Evolutionary conservation across 2,329 filamentous ascomycete genomes (phyloP).

Genomic region (Periconia digitata): DNA sequence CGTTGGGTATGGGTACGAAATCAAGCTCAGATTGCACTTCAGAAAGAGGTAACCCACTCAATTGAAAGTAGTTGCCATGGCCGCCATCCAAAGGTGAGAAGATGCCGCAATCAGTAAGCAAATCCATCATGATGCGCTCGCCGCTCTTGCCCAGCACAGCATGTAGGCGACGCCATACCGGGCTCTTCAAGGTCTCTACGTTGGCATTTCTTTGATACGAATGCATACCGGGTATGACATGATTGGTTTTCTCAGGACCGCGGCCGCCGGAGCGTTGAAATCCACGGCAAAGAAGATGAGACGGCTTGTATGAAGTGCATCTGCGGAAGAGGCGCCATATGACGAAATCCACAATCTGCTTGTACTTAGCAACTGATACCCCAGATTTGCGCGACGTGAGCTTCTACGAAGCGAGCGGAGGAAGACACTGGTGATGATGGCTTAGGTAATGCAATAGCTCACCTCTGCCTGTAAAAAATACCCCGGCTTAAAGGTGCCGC

Average conservation of each 20-base stretch:
- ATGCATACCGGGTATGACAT: conserved; percentile 67
- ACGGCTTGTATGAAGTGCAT: conserved; percentile 56
- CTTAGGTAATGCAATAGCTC: conserved; percentile 25
- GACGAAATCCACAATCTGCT: conserved; percentile 53
- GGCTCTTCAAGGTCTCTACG: conserved; percentile 66
- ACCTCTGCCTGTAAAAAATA: conserved; percentile 48
- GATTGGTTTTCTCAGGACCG: conserved; percentile 35
- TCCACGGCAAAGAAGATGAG: conserved; percentile 82
- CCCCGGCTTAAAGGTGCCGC: conserved; percentile 31
- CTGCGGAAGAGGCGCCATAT: conserved; percentile 76
- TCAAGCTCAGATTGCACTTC: conserved; percentile 40
- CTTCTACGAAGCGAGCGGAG: not conserved
- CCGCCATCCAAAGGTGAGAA: conserved; percentile 66
- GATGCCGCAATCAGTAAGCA: conserved; percentile 76
- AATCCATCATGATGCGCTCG: conserved; percentile 73
- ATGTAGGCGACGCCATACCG: conserved; percentile 76
- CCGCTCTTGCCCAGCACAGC: conserved; percentile 73
- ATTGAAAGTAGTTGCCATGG: conserved; percentile 70
- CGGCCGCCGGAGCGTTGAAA: conserved; percentile 59
- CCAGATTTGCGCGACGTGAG: conserved; percentile 1
- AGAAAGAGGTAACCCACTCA: conserved; percentile 69
- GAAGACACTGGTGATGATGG: not conserved
- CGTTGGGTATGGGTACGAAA: conserved; percentile 4
- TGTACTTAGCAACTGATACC: conserved; percentile 16
- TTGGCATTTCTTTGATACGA: conserved; percentile 68